phyloP scores from a whole-genome alignment of 306 rosid genomes.

The Datisca glomerata region DNA sequence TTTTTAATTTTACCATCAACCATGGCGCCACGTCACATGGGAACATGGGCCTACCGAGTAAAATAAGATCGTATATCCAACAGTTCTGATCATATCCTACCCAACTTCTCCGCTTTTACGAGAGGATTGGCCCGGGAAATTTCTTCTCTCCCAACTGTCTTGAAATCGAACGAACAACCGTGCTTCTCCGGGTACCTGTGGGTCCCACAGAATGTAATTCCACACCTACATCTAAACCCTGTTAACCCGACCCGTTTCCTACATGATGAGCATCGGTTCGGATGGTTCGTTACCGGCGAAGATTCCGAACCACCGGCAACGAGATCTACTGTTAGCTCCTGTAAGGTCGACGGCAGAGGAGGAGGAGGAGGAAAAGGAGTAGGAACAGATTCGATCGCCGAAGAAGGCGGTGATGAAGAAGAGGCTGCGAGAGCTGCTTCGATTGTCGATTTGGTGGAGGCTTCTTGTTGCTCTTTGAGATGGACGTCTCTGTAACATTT shows the following conservation, averaged over 20 bases:
- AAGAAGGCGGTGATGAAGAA: slow-evolving; percentile 3
- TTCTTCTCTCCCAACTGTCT: slow-evolving; percentile 58
- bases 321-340: slow-evolving; percentile 3
- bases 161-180: slow-evolving; percentile 63
- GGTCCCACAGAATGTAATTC: slow-evolving; percentile 59
- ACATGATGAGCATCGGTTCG: slow-evolving; percentile 54
- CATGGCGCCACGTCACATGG: no score
- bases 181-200: slow-evolving; percentile 87
- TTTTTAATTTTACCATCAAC: no score
- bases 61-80: no score
- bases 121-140: slow-evolving; percentile 65
- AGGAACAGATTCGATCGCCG: slow-evolving; percentile 7
- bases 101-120: slow-evolving; percentile 53
- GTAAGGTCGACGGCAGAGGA: slow-evolving; percentile 10
- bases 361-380: slow-evolving; percentile 13
- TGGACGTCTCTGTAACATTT: slow-evolving; percentile 53
- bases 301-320: neutral
- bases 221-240: slow-evolving; percentile 70
- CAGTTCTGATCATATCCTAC: slow-evolving; percentile 38
- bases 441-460: slow-evolving; percentile 60
- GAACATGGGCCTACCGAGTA: no score
- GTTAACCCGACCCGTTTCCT: slow-evolving; percentile 62
- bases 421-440: slow-evolving; percentile 38
- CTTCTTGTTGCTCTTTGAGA: slow-evolving; percentile 44
- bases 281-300: neutral